Percentiles rank a stretch among this genome's conserved stretches.
Conservation (phyloP, 208 protist genomes). For the Crithidia acanthocephali region DNA sequence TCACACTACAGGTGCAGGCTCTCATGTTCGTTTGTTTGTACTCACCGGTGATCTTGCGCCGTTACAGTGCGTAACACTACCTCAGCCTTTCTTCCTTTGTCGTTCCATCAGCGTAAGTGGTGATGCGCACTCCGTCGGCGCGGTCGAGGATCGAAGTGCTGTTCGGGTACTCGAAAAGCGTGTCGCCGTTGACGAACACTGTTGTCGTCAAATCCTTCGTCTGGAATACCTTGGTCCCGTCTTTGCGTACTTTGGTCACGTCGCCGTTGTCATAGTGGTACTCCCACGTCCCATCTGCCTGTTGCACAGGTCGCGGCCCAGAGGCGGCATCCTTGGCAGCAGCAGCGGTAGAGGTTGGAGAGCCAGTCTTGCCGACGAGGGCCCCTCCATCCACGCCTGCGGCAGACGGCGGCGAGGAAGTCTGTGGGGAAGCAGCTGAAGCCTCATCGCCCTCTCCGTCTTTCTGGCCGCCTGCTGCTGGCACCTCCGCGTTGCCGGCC, state of each 20-base stretch:
- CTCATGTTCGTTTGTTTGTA: no score
- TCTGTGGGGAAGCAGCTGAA: not conserved
- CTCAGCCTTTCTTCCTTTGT: slow-evolving; percentile 54
- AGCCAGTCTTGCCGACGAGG: not conserved
- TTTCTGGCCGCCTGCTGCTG: not conserved
- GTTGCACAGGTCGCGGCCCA: slow-evolving; percentile 55
- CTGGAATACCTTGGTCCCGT: slow-evolving; percentile 75
- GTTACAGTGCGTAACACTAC: slow-evolving; percentile 7
- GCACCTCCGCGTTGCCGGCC: not conserved
- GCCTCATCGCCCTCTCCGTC: not conserved
- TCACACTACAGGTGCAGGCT: no score
- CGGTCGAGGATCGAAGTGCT: slow-evolving; percentile 75
- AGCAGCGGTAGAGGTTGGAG: not conserved
- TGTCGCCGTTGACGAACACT: slow-evolving; percentile 63
- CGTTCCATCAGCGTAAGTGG: slow-evolving; percentile 76
- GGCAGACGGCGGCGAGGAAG: not conserved
- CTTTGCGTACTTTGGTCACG: slow-evolving; percentile 49
- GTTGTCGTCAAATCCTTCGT: slow-evolving; percentile 66
- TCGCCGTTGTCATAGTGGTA: slow-evolving; percentile 79
- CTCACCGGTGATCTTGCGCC: no score
- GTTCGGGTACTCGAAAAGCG: slow-evolving; percentile 82
- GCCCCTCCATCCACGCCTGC: not conserved
- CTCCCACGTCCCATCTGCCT: slow-evolving; percentile 77
- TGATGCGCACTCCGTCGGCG: slow-evolving; percentile 77
- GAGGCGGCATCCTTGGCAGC: not conserved